Base-by-base conservation (phyloP, 2,329 filamentous ascomycete genomes). In the Epichloe glyceriae region DNA sequence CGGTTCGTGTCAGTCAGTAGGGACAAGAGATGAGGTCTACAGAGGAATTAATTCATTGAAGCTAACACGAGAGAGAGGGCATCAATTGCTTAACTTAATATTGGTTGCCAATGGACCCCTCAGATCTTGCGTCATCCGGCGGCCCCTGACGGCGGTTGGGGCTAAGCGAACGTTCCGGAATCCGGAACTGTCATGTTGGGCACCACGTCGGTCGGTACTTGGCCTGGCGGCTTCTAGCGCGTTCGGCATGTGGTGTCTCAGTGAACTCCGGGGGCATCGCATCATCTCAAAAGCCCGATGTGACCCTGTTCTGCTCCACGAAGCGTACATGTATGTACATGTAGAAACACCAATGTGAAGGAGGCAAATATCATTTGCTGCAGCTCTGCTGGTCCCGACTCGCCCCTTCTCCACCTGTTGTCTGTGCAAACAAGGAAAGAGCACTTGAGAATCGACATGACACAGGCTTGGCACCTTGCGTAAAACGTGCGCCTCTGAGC, bases 141-240 rank as follows among this genome's bases (percentile, higher is more conserved):
- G 40, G 19, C 12, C 40, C 40, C 8, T 20, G 40, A 42, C 40
- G 19, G 14, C 5, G 42, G 15, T 14, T 42, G 46, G n/a, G 38
- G 46, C 22, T 40, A 26, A 33, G 35, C 47, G 47, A 39, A 43
- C 39, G 33, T 49, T 49, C 39, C 47, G 47, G 47, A 49, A 49
- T 30, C 30, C 26, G 10, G 10, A 10, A 39, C 35, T 30, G 17
- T 35, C 39, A 22, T 49, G 12, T 4, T 41, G 20, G 22, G 20
- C 45, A 38, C 46, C 17, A 15, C 5, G 34, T 39, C 46, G 46
- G 34, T 39, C 46, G 46, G 46, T 40, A 47, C 33, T 48, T 33
- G 20, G 19, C 7, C 7, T 15, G 46, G 22, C 34, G 46, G 35
- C 35, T 41, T 38, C 38, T 47, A 26, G 46, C 46, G 35, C 19